Percentiles rank a stretch among this genome's conserved stretches.
phyloP scores from a whole-genome alignment of 768 basidiomycete genomes.

The Suillus weaverae region DNA sequence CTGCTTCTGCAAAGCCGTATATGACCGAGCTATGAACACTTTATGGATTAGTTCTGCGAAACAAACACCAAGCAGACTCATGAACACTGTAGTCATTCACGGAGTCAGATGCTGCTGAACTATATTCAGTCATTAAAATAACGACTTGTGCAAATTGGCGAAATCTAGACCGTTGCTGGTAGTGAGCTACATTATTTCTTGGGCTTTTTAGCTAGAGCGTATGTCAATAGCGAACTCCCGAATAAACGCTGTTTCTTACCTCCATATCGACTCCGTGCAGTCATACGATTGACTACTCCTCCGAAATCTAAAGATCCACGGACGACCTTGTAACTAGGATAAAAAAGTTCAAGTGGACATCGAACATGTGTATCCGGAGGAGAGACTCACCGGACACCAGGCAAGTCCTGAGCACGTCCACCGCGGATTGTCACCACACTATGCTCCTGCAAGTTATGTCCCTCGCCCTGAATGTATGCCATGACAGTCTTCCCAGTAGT shows the following conservation, averaged over 20 bases:
- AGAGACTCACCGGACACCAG: conserved; percentile 82
- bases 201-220: conserved; percentile 72
- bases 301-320: conserved; percentile 91
- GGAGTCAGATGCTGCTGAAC: not conserved
- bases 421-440: conserved; percentile 94
- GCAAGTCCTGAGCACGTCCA: conserved; percentile 95
- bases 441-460: conserved; percentile 97
- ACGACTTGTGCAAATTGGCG: not conserved
- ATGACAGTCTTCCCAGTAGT: conserved; percentile 85
- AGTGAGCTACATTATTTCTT: conserved; percentile 51
- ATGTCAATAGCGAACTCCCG: not conserved
- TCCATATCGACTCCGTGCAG: conserved; percentile 88
- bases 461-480: conserved; percentile 96
- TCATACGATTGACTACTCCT: conserved; percentile 82
- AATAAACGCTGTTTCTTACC: conserved; percentile 44
- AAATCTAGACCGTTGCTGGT: not conserved
- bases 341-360: not conserved
- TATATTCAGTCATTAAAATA: not conserved
- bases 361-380: not conserved
- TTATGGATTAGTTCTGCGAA: not conserved
- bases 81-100: not conserved
- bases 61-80: not conserved
- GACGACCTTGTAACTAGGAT: conserved; percentile 85
- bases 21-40: not conserved
- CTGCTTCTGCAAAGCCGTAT: not conserved